Evolutionary conservation across 805 yeast species (phyloP), one percentile per base, ranked within the genome.

Genomic region (Yarrowia sp.): DNA sequence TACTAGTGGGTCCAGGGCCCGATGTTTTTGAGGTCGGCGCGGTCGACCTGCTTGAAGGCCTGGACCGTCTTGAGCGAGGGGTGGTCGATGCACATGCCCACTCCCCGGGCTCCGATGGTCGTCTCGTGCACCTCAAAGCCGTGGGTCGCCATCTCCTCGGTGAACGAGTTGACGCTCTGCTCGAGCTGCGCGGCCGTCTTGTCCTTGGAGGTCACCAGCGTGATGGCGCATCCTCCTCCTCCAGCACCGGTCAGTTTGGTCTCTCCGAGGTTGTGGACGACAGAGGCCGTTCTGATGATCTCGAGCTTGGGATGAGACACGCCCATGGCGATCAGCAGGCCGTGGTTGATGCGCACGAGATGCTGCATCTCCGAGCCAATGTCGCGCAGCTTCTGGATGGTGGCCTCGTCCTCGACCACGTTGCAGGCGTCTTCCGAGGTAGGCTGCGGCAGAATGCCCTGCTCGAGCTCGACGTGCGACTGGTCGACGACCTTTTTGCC

Each of bases 161-260:
- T 0, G 69, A 68, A 7, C 81, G 71, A 16, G 70, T 69, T 3
- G 6, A 58, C 19, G 6, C 18, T 32, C 18, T 70, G 73, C 5
- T 35, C 44, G 35, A 64, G 32, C 29, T 42, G 38, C 3, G 46
- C 55, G 1, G 67, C 71, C 18, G 72, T 77, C 0, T 68, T 67
- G 1, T 72, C 74, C 2, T 76, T 77, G 39, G 81, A 84, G 16
- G 68, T 67, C 14, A 92, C 77, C 36, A 94, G 74, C 0, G 98
- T 94, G 62, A 94, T 87, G 10, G 98, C 96, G 77, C 99, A 94
- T 1, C 99, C 99, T 56, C 99, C 99, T 19, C 99, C 99, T 33
- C 99, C 99, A 0, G 99, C 99, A 41, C 99, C 99, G 0, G 99
- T 94, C 61, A 94, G 80, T 72, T 94, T 94, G 0, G 99, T 93